Evolutionary conservation across 148 eudicot species (phyloP), one percentile per base, ranked within the genome.

Genomic region (Salicornia ramosissima): DNA sequence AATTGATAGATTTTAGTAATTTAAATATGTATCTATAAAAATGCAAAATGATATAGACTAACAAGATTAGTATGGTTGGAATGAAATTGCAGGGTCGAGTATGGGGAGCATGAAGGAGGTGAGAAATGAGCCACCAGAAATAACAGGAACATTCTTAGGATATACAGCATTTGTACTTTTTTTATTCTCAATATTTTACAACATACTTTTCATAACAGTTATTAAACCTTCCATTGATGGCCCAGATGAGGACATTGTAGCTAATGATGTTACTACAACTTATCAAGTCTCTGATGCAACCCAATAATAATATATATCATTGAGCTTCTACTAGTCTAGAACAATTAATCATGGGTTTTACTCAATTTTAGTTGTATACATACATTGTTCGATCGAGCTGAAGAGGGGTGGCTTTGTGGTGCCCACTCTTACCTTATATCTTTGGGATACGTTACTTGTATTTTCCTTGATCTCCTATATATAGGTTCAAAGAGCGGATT

Each of bases 221-320:
- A 88, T 88, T 65, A 84, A 82, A 63, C 93, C 93, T 53, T 70
- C 88, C 26, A 74, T 88, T 26, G 93, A 88, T 56, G 78, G 75
- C 46, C 81, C 85, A 19, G 81, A 81, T 30, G 70, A 71, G 24
- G 74, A 62, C 33, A 62, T 36, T 71, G 64, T 51, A 39, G 70
- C 53, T 57, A 67, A 65, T 18, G 60, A 40, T 47, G 56, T 60
- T 53, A 42, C 71, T 50, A 50, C 51, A 56, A 46, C 2, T 55
- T 31, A 28, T 64, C 33, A 69, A 56, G 50, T n/a, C 9, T 30
- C 62, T 0, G 18, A 33, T 39, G 62, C 22, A 54, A 53, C 50
- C 18, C n/a, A 8, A 36, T 36, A 3, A 36, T 36, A 8, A 36
- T 36, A 36, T 36, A 36, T 36, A 36, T 36, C 8, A 8, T 36